Conservation (phyloP, 176 grass and related monocot species). For the Triticum dicoccoides region DNA sequence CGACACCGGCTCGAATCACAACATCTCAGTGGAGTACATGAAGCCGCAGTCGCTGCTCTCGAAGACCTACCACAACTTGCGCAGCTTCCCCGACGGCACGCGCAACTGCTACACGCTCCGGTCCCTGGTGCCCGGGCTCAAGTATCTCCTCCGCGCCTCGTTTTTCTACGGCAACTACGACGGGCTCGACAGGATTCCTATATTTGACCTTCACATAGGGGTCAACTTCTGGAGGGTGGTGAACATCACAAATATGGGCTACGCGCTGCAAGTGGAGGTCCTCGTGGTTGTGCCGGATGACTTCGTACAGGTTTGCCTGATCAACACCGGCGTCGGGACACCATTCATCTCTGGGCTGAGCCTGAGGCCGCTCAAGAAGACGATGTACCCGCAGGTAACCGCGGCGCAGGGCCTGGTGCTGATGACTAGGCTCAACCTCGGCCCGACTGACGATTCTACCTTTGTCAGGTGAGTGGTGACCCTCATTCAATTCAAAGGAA, state of each 20-base stretch:
- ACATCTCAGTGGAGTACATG: constrained; percentile 32
- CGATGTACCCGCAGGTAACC: no score
- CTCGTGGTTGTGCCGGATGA: constrained; percentile 1
- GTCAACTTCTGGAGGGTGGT: constrained; percentile 44
- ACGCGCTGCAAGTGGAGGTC: background rate
- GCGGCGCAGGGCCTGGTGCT: constrained; percentile 19
- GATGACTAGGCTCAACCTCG: constrained; percentile 9
- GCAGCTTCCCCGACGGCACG: constrained; percentile 50
- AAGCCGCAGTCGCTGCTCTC: background rate
- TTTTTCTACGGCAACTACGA: constrained; percentile 69
- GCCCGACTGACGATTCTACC: background rate
- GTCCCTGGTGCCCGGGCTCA: constrained; percentile 23
- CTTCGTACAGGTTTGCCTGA: constrained; percentile 46
- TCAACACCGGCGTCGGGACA: background rate
- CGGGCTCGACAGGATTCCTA: background rate
- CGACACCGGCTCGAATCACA: constrained; percentile 31
- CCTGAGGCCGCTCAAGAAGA: no score
- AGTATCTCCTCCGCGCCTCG: constrained; percentile 36
- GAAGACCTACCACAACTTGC: background rate
- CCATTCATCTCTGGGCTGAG: no score
- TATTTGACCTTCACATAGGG: constrained; percentile 52
- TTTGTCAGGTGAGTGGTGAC: constrained; percentile 18
- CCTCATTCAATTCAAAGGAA: background rate
- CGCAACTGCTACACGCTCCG: constrained; percentile 58
- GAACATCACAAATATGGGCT: background rate